Percentiles rank a stretch among this genome's conserved stretches.
Conservation (phyloP, 2,329 filamentous ascomycete genomes). For the Trichophyton benhamiae region DNA sequence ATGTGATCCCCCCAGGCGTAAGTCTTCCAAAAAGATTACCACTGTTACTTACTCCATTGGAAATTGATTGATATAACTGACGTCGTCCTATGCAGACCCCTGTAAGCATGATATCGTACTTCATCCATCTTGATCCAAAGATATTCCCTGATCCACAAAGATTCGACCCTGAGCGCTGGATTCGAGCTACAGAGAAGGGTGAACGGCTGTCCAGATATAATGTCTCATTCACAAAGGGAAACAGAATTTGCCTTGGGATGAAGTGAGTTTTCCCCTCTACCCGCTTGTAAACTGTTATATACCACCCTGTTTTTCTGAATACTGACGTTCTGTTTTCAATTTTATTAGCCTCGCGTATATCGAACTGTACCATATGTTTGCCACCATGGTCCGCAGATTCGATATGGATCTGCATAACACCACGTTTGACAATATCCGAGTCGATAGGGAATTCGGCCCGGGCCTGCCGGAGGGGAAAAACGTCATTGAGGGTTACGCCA, state of each 20-base stretch:
- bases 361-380: slow-evolving; percentile 9
- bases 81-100: slow-evolving; percentile 11
- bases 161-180: slow-evolving; percentile 18
- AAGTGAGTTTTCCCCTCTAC: slow-evolving; percentile 11
- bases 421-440: background rate
- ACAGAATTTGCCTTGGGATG: slow-evolving; percentile 16
- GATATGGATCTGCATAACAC: slow-evolving; percentile 6
- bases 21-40: background rate
- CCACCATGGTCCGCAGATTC: slow-evolving; percentile 7
- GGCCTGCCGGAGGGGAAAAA: background rate
- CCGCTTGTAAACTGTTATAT: background rate
- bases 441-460: background rate
- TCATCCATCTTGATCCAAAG: slow-evolving; percentile 16
- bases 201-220: slow-evolving; percentile 17
- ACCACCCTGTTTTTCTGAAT: background rate
- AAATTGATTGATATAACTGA: slow-evolving; percentile 4
- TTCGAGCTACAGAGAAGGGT: slow-evolving; percentile 12
- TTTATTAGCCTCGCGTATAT: slow-evolving; percentile 6
- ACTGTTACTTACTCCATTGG: background rate
- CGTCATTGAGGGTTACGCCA: background rate
- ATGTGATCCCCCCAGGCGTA: background rate
- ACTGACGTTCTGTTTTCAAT: background rate
- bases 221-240: slow-evolving; percentile 17
- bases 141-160: slow-evolving; percentile 17
- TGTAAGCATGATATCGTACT: slow-evolving; percentile 15